Conservation (phyloP, 2,329 filamentous ascomycete species). For the Epichloe festucae region DNA sequence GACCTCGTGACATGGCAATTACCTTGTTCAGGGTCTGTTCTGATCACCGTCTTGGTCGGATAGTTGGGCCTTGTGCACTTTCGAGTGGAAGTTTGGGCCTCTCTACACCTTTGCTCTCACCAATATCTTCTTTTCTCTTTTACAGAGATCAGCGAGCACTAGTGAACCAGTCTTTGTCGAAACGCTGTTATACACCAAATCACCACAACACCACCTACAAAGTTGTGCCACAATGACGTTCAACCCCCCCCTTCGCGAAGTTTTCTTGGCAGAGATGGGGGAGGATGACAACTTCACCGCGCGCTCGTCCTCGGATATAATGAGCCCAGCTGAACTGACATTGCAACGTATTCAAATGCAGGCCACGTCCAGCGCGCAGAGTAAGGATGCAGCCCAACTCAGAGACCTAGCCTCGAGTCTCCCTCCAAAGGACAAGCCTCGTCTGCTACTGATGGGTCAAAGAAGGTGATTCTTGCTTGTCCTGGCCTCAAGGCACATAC, state of each 20-base stretch:
- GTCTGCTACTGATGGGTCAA: slow-evolving; percentile 88
- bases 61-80: not conserved
- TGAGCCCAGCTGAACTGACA: slow-evolving; percentile 48
- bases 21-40: not conserved
- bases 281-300: slow-evolving; percentile 17
- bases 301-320: slow-evolving; percentile 19
- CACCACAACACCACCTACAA: not conserved
- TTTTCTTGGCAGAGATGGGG: slow-evolving; percentile 12
- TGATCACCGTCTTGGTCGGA: not conserved
- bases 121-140: not conserved
- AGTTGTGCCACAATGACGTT: slow-evolving; percentile 17
- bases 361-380: slow-evolving; percentile 39
- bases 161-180: not conserved
- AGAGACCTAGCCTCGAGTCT: slow-evolving; percentile 31
- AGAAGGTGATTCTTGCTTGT: slow-evolving; percentile 50
- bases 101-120: not conserved
- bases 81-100: not conserved
- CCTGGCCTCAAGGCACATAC: not conserved
- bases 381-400: slow-evolving; percentile 33
- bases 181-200: not conserved
- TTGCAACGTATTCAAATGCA: slow-evolving; percentile 50
- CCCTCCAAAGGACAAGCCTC: slow-evolving; percentile 57
- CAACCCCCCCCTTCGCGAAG: slow-evolving; percentile 18
- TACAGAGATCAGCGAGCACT: not conserved
- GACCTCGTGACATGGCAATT: slow-evolving; percentile 1